Percentiles rank a stretch among this genome's conserved stretches.
Evolutionary conservation across 2,329 filamentous ascomycete genomes (phyloP).

Genomic region (Fusarium denticulatum): DNA sequence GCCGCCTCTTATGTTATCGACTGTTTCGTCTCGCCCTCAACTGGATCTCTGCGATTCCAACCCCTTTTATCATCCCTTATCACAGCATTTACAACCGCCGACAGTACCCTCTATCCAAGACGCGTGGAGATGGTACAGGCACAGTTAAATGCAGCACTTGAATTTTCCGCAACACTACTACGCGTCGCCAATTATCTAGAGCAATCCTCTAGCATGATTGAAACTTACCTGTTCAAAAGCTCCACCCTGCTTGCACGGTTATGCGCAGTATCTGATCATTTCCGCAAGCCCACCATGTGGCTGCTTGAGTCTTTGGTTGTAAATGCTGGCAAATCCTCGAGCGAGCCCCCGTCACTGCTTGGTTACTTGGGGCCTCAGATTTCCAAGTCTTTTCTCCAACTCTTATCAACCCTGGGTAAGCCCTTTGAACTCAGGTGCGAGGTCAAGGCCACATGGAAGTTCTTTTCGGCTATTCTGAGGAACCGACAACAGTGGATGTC

Average conservation of each 20-base stretch:
- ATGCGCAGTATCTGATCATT: slow-evolving; percentile 74
- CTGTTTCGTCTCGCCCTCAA: slow-evolving; percentile 77
- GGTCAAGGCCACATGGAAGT: slow-evolving; percentile 79
- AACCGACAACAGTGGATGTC: slow-evolving; percentile 97
- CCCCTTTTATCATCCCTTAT: slow-evolving; percentile 78
- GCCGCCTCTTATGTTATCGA: slow-evolving; percentile 81
- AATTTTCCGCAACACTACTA: slow-evolving; percentile 75
- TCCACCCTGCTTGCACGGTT: slow-evolving; percentile 80
- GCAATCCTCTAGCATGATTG: slow-evolving; percentile 71
- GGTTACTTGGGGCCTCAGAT: slow-evolving; percentile 86
- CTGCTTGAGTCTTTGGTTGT: slow-evolving; percentile 79
- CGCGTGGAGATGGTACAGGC: slow-evolving; percentile 64
- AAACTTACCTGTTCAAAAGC: slow-evolving; percentile 83
- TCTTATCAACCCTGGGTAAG: slow-evolving; percentile 80
- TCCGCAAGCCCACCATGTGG: slow-evolving; percentile 71
- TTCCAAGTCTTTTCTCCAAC: slow-evolving; percentile 83
- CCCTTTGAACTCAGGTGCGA: slow-evolving; percentile 74
- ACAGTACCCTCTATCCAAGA: slow-evolving; percentile 70
- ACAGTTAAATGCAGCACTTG: slow-evolving; percentile 72
- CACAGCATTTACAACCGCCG: slow-evolving; percentile 56
- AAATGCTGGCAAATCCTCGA: slow-evolving; percentile 70
- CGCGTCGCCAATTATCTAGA: slow-evolving; percentile 73
- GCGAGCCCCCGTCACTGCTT: slow-evolving; percentile 93
- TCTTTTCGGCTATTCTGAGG: slow-evolving; percentile 86
- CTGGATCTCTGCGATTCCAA: slow-evolving; percentile 77